phyloP scores from a whole-genome alignment of 331 rosid genomes.

The Pyrus hybrid region DNA sequence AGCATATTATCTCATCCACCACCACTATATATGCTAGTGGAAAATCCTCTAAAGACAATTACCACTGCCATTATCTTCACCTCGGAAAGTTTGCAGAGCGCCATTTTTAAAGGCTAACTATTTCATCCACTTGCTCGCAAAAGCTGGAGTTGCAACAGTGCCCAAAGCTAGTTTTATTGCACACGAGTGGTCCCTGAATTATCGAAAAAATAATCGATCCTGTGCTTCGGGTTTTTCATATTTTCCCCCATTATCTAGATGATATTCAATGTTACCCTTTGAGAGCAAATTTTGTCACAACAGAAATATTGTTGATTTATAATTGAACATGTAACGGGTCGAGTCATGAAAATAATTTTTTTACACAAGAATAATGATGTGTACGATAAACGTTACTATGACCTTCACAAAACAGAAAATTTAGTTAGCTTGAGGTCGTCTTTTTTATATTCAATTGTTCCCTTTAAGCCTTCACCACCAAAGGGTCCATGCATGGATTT shows the following conservation, averaged over 20 bases:
- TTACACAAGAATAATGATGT: too few species aligned
- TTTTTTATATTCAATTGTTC: not conserved
- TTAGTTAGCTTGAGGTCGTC: too few species aligned
- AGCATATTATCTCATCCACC: not conserved
- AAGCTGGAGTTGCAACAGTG: not conserved
- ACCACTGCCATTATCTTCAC: not conserved
- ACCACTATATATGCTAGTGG: not conserved
- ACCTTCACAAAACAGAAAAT: too few species aligned
- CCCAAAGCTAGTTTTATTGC: slow-evolving; percentile 9
- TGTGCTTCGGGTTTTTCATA: not conserved
- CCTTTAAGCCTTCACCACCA: not conserved
- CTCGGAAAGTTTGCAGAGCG: not conserved
- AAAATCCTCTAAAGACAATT: not conserved
- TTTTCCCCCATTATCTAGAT: not conserved
- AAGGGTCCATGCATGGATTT: not conserved
- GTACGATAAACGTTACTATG: too few species aligned
- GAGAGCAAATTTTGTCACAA: too few species aligned
- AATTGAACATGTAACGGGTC: fast-evolving
- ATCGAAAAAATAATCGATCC: slow-evolving; percentile 13
- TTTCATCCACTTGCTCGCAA: not conserved
- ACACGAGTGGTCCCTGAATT: slow-evolving; percentile 27
- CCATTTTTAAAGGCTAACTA: not conserved
- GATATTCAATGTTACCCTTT: too few species aligned
- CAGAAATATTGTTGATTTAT: too few species aligned
- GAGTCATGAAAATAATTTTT: too few species aligned